These are phyloP conservation scores for Rhizopus stolonifer DNA, from an alignment of 371 early-diverging fungal species.

Conservation along the genomic window DNA sequence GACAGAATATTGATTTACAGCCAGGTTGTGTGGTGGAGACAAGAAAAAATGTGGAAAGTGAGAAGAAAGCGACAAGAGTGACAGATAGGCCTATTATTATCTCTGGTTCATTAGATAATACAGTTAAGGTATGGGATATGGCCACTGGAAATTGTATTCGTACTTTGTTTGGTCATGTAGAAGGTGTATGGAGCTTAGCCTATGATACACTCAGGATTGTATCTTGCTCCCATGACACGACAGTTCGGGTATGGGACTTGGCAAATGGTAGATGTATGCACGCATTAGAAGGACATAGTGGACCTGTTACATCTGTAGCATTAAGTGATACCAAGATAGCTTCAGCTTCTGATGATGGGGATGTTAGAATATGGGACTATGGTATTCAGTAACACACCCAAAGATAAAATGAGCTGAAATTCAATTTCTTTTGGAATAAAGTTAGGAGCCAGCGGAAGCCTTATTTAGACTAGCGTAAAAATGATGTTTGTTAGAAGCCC, in stretches of 20 bases:
- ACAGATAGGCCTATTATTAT: slow-evolving; percentile 63
- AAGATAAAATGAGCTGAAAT: no score
- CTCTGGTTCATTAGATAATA: slow-evolving; percentile 87
- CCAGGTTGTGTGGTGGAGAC: background rate
- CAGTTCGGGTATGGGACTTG: slow-evolving; percentile 93
- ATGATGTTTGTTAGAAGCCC: no score
- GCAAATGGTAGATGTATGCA: slow-evolving; percentile 81
- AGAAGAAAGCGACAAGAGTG: background rate
- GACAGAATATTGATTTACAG: no score
- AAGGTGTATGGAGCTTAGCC: slow-evolving; percentile 89
- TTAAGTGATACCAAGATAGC: slow-evolving; percentile 87
- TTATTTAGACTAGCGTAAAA: no score
- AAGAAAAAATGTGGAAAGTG: background rate
- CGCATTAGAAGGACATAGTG: slow-evolving; percentile 67
- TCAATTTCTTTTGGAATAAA: no score
- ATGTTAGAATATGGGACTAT: slow-evolving; percentile 83
- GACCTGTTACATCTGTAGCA: slow-evolving; percentile 75
- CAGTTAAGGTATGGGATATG: slow-evolving; percentile 87
- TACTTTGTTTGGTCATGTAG: slow-evolving; percentile 88
- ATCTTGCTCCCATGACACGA: slow-evolving; percentile 87
- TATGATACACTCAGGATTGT: slow-evolving; percentile 91
- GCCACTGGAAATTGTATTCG: slow-evolving; percentile 76
- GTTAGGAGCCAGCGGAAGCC: no score
- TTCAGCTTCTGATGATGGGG: slow-evolving; percentile 84
- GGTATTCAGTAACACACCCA: slow-evolving; percentile 14